Evolutionary conservation across 176 grass and related monocot genomes (phyloP).

Genomic region (Poa annua): DNA sequence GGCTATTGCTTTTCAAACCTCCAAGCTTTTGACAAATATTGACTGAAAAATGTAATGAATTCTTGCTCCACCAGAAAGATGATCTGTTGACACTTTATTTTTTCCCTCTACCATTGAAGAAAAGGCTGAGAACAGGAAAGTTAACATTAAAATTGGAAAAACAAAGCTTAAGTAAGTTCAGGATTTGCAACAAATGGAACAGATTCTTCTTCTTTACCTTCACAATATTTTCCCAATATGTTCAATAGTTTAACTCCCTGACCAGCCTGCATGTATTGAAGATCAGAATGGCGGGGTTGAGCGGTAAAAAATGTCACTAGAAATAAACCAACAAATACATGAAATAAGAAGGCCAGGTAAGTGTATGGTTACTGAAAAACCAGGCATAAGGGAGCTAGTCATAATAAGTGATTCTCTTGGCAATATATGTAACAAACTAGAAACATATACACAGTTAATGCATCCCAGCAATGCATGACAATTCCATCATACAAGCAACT

Average conservation of each 20-base stretch:
- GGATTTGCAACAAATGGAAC: slow-evolving; percentile 31
- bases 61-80: slow-evolving; percentile 96
- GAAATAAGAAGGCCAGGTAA: slow-evolving; percentile 27
- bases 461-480: slow-evolving; percentile 1
- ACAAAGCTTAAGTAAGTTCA: neutral
- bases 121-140: slow-evolving; percentile 69
- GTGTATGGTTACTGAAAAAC: slow-evolving; percentile 1
- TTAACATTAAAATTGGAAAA: slow-evolving; percentile 39
- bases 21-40: slow-evolving; percentile 93
- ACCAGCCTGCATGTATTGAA: slow-evolving; percentile 59
- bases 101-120: slow-evolving; percentile 93
- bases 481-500: slow-evolving; percentile 31
- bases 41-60: slow-evolving; percentile 99
- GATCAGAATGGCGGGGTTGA: slow-evolving; percentile 15
- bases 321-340: slow-evolving; percentile 22
- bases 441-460: neutral
- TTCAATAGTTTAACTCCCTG: slow-evolving; percentile 87
- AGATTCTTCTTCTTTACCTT: slow-evolving; percentile 59
- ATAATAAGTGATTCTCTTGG: slow-evolving; percentile 16
- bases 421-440: slow-evolving; percentile 23
- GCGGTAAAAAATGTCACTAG: neutral
- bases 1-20: slow-evolving; percentile 60
- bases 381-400: neutral
- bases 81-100: slow-evolving; percentile 80
- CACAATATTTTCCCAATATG: slow-evolving; percentile 94